Evolutionary conservation across 148 eudicot genomes (phyloP).

Genomic region (Cornus florida): DNA sequence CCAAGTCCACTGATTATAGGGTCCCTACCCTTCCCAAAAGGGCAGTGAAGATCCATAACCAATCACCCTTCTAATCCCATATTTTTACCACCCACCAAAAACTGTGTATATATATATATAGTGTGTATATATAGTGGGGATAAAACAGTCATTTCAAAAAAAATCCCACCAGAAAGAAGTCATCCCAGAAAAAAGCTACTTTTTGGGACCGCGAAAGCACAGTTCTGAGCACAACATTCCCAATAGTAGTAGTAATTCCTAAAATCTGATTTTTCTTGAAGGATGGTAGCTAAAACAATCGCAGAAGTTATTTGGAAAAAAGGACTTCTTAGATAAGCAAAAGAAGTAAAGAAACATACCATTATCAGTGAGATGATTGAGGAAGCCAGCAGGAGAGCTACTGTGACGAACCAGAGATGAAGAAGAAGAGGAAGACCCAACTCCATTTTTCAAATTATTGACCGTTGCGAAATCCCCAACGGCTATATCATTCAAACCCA

Average conservation of each 20-base stretch:
- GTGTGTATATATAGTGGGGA: neutral
- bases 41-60: no score
- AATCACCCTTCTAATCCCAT: no score
- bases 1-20: neutral
- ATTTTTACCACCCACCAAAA: no score
- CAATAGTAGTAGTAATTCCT: neutral
- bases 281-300: no score
- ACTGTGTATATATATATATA: no score
- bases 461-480: neutral
- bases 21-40: neutral
- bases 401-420: slow-evolving; percentile 50
- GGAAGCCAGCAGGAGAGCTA: slow-evolving; percentile 62
- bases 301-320: neutral
- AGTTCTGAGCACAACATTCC: neutral
- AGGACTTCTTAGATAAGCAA: neutral
- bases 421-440: slow-evolving; percentile 14
- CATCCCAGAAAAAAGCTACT: neutral
- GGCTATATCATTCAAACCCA: slow-evolving; percentile 3
- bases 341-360: slow-evolving; percentile 21
- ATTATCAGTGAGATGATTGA: slow-evolving; percentile 38
- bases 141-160: neutral
- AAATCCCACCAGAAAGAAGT: no score
- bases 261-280: neutral
- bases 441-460: neutral
- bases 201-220: neutral